phyloP scores from a whole-genome alignment of 495 filamentous ascomycete species.

The Astrocystis sublimbata region DNA sequence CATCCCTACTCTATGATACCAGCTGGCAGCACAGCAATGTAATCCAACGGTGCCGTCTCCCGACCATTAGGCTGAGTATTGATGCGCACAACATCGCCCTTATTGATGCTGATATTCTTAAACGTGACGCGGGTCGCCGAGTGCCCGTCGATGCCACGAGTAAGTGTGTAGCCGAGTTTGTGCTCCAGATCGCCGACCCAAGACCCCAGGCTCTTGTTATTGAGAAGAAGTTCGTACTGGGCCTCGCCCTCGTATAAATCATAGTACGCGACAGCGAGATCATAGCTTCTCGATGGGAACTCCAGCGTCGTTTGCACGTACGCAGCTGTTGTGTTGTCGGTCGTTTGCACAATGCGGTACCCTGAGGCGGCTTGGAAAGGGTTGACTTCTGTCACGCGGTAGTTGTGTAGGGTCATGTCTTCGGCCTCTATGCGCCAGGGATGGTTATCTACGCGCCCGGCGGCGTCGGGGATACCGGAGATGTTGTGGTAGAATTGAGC shows the following conservation, averaged over 20 bases:
- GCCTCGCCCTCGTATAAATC: constrained; percentile 59
- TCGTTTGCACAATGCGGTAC: constrained; percentile 29
- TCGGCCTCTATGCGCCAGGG: constrained; percentile 67
- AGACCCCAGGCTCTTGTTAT: constrained; percentile 50
- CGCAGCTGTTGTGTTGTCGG: constrained; percentile 48
- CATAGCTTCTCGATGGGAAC: constrained; percentile 56
- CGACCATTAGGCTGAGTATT: constrained; percentile 58
- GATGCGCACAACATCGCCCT: constrained; percentile 61
- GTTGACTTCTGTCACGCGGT: constrained; percentile 48
- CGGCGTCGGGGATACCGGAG: constrained; percentile 58
- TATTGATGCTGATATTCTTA: constrained; percentile 46
- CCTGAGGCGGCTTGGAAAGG: constrained; percentile 60
- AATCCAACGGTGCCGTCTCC: constrained; percentile 67
- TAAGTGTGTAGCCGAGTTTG: constrained; percentile 55
- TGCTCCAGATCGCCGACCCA: constrained; percentile 62
- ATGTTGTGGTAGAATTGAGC: constrained; percentile 60
- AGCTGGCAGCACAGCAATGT: constrained; percentile 60
- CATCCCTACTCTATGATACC: too few relatives aligned
- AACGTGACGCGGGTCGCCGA: constrained; percentile 65
- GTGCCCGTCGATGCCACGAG: constrained; percentile 61
- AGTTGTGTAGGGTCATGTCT: constrained; percentile 58
- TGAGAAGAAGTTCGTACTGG: constrained; percentile 55
- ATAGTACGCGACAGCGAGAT: constrained; percentile 67
- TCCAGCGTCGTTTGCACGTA: constrained; percentile 49
- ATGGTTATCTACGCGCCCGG: constrained; percentile 57